Evolutionary conservation across 495 filamentous ascomycete genomes (phyloP).

Genomic region (Penicillium pulvis): DNA sequence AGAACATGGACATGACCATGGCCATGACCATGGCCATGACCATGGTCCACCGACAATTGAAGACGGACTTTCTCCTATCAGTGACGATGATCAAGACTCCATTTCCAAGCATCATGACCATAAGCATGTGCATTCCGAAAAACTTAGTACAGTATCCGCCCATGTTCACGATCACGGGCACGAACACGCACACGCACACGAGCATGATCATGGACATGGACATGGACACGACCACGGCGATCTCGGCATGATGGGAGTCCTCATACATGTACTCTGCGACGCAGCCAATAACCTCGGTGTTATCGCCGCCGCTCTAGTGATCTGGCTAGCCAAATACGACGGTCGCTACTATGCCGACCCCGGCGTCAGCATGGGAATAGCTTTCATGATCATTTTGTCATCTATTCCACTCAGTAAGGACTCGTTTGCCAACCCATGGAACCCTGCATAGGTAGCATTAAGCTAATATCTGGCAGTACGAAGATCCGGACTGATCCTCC

Average conservation of each 20-base stretch:
- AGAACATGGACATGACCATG: constrained; percentile 30
- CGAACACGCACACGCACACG: constrained; percentile 19
- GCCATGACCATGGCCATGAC: constrained; percentile 17
- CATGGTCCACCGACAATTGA: constrained; percentile 11
- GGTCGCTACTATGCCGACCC: constrained; percentile 53
- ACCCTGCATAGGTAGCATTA: background rate
- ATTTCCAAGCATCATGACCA: constrained; percentile 28
- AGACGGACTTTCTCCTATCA: constrained; percentile 10
- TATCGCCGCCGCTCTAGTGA: constrained; percentile 46
- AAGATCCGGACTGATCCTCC: constrained; percentile 58
- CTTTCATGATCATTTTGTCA: constrained; percentile 44
- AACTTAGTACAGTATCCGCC: constrained; percentile 4
- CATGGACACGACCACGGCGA: constrained; percentile 40
- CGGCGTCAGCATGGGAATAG: constrained; percentile 48
- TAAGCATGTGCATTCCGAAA: constrained; percentile 23
- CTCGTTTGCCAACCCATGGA: background rate
- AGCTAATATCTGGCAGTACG: constrained; percentile 33
- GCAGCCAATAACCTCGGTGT: constrained; percentile 54
- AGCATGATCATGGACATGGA: constrained; percentile 36
- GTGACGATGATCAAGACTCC: constrained; percentile 17
- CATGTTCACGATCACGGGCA: constrained; percentile 14
- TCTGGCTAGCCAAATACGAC: constrained; percentile 43
- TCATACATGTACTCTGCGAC: constrained; percentile 53
- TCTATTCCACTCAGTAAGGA: constrained; percentile 42
- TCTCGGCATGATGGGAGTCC: constrained; percentile 50